A percentile compares a stretch with the other conserved stretches of the same genome.
These are phyloP conservation scores for Trichoderma sp. DNA, from an alignment of 2,329 filamentous ascomycete species.

Conservation along the genomic window DNA sequence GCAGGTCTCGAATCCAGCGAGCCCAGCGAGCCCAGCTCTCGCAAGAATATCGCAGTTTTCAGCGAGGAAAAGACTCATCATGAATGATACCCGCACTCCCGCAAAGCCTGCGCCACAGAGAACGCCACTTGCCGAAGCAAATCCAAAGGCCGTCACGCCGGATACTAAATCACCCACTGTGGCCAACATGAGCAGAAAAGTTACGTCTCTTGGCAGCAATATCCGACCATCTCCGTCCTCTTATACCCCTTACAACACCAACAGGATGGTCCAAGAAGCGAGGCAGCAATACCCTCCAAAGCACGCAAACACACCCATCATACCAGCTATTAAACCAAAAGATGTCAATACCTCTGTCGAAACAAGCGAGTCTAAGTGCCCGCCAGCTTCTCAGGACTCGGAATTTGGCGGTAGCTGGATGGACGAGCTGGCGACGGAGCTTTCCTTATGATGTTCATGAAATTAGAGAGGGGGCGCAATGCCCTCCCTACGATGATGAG, in stretches of 20 bases:
- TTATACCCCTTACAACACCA: background rate
- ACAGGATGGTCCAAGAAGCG: background rate
- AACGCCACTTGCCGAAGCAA: background rate
- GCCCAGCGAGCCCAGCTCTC: background rate
- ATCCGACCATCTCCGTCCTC: background rate
- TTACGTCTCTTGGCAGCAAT: background rate
- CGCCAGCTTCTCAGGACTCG: constrained; percentile 43
- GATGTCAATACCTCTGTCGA: constrained; percentile 33
- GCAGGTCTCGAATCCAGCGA: background rate
- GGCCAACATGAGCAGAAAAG: background rate
- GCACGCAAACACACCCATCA: background rate
- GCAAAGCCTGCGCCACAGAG: background rate
- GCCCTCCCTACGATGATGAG: background rate
- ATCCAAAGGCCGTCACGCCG: background rate
- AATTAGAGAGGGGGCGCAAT: background rate
- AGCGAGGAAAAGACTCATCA: background rate
- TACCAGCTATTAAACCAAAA: constrained; percentile 30
- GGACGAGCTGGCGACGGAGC: constrained; percentile 43
- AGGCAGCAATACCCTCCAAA: background rate
- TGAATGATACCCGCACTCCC: background rate
- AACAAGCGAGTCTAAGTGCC: background rate
- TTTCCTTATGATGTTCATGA: constrained; percentile 32
- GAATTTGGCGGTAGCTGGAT: constrained; percentile 47
- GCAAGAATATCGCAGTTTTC: constrained; percentile 5
- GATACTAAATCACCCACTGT: background rate